Conservation (phyloP, 2,329 filamentous ascomycete genomes). For the Teratosphaeria zuluensis region DNA sequence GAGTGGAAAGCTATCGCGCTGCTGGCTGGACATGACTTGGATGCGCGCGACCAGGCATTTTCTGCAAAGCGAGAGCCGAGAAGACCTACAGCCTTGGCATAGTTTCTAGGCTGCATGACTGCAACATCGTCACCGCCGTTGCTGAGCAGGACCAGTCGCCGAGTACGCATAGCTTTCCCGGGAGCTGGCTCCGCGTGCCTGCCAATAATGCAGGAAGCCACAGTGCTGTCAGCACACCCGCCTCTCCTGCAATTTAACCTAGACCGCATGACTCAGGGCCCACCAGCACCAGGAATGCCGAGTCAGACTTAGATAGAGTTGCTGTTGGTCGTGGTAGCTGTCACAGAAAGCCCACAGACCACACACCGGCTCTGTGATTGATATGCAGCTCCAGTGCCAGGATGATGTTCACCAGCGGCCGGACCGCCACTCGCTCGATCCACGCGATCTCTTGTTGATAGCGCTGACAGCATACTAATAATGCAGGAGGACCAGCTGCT, state of each 20-base stretch:
- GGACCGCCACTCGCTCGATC: background rate
- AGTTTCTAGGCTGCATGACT: too few species aligned
- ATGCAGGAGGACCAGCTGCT: background rate
- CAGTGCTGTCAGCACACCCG: background rate
- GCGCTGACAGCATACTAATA: background rate
- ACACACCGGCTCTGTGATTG: background rate
- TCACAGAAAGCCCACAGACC: background rate
- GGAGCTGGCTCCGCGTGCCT: too few species aligned
- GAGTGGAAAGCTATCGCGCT: too few species aligned
- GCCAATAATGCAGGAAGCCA: too few species aligned
- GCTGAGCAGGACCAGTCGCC: background rate
- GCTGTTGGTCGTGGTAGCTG: background rate
- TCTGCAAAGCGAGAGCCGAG: too few species aligned
- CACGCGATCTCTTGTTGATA: background rate
- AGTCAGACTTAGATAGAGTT: background rate
- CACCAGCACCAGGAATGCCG: background rate
- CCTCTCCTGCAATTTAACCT: background rate
- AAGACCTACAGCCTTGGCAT: too few species aligned
- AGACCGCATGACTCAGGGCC: background rate
- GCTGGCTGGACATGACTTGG: too few species aligned
- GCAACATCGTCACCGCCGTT: background rate
- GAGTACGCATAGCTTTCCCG: too few species aligned
- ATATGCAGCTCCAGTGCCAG: background rate
- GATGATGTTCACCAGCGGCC: background rate
- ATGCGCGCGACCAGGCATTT: too few species aligned